These are phyloP conservation scores for Phellopilus nigrolimitatus DNA, from an alignment of 1,284 basidiomycete species.

Conservation along the genomic window DNA sequence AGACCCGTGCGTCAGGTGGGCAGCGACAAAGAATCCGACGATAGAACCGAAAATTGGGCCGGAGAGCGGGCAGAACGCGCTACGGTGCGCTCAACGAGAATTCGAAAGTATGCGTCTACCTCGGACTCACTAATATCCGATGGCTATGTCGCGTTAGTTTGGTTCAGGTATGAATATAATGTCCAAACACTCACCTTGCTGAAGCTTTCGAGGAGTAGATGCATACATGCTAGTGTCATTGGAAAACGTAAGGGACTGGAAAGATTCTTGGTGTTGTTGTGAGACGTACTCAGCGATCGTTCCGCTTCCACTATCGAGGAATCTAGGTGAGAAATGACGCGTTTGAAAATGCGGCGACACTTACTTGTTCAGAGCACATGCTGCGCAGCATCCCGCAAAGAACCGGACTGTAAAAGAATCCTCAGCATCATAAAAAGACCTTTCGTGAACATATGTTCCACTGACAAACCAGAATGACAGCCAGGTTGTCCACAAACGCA, in stretches of 20 bases:
- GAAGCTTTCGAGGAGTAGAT: constrained; percentile 8
- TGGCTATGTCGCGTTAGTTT: constrained; percentile 1
- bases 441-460: neutral
- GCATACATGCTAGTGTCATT: constrained; percentile 15
- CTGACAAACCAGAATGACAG: constrained; percentile 24
- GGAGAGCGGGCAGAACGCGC: constrained; percentile 23
- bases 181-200: constrained; percentile 2
- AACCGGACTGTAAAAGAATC: constrained; percentile 21
- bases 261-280: no score
- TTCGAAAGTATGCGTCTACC: no score
- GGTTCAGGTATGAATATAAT: neutral
- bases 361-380: constrained; percentile 24
- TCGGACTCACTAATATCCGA: constrained; percentile 14
- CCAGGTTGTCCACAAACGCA: constrained; percentile 23
- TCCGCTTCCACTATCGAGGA: constrained; percentile 10
- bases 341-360: neutral
- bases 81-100: neutral
- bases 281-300: constrained; percentile 18
- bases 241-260: no score
- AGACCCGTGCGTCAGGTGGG: constrained; percentile 22
- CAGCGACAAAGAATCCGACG: constrained; percentile 28
- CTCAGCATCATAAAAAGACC: neutral
- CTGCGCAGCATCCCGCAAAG: constrained; percentile 21
- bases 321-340: neutral
- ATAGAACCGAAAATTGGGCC: constrained; percentile 26